phyloP scores from a whole-genome alignment of 805 yeast species.

The Brettanomyces anomalus region DNA sequence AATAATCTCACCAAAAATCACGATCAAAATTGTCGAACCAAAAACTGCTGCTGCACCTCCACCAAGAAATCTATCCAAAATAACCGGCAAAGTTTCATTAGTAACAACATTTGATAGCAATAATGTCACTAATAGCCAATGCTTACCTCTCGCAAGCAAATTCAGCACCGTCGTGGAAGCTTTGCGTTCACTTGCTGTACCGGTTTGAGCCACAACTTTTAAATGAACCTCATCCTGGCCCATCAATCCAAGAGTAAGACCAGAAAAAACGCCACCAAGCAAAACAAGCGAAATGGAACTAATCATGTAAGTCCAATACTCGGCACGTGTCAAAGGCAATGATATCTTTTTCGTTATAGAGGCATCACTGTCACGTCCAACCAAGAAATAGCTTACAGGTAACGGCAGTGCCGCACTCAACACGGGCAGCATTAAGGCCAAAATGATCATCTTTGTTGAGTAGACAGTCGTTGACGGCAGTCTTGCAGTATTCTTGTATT shows the following conservation, averaged over 20 bases:
- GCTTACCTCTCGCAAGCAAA: conserved; percentile 77
- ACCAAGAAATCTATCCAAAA: conserved; percentile 83
- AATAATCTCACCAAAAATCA: conserved; percentile 90
- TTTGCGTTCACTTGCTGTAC: conserved; percentile 58
- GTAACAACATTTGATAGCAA: conserved; percentile 83
- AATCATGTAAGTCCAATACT: conserved; percentile 39
- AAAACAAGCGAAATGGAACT: conserved; percentile 56
- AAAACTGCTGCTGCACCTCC: conserved; percentile 98
- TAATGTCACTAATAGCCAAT: conserved; percentile 91
- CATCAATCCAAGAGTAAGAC: conserved; percentile 91
- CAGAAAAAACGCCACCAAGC: conserved; percentile 87
- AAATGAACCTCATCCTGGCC: conserved; percentile 96
- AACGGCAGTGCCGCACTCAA: conserved; percentile 1
- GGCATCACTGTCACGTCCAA: neutral
- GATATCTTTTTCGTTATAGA: conserved; percentile 11
- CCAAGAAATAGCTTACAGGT: neutral
- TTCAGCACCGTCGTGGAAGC: conserved; percentile 65
- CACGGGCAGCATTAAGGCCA: neutral
- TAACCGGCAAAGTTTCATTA: conserved; percentile 90
- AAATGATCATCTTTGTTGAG: no score
- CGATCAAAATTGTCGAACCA: conserved; percentile 86
- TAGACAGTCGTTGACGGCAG: no score
- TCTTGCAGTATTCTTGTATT: no score
- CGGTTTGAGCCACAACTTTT: conserved; percentile 84
- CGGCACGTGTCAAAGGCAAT: conserved; percentile 14